These are phyloP conservation scores for Kwoniella europaea DNA, from an alignment of 768 basidiomycete genomes.

Conservation along the genomic window DNA sequence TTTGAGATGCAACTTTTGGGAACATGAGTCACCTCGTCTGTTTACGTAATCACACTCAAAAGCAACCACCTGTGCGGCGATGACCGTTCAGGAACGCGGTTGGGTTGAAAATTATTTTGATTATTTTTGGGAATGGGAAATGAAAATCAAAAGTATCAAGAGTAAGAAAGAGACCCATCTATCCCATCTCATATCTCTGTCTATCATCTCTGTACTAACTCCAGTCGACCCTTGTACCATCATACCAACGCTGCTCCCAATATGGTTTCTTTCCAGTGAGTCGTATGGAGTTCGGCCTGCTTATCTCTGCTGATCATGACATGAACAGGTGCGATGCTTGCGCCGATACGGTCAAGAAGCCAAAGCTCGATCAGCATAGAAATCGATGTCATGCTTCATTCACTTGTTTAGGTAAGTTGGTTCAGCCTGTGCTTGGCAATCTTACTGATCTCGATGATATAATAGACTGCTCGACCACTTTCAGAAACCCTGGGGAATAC, in stretches of 20 bases:
- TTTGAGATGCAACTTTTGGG: background rate
- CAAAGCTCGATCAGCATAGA: slow-evolving; percentile 81
- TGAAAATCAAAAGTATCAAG: background rate
- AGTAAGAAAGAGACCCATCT: background rate
- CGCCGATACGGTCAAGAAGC: slow-evolving; percentile 87
- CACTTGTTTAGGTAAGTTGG: slow-evolving; percentile 54
- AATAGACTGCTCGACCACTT: slow-evolving; percentile 60
- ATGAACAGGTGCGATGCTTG: slow-evolving; percentile 75
- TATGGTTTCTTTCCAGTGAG: slow-evolving; percentile 73
- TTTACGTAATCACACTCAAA: background rate
- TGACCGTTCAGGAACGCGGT: slow-evolving; percentile 11
- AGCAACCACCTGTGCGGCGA: background rate
- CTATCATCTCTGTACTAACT: too few species aligned
- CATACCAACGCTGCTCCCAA: background rate
- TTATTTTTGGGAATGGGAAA: background rate
- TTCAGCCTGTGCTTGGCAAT: background rate
- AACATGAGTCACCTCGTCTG: background rate
- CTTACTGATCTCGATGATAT: background rate
- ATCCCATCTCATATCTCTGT: background rate
- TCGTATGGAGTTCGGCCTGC: background rate
- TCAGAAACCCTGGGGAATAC: slow-evolving; percentile 73
- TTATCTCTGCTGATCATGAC: too few species aligned
- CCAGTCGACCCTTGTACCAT: too few species aligned
- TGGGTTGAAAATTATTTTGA: background rate
- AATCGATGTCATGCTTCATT: slow-evolving; percentile 53